phyloP scores from a whole-genome alignment of 345 rosid species.

The Stellera chamaejasme region DNA sequence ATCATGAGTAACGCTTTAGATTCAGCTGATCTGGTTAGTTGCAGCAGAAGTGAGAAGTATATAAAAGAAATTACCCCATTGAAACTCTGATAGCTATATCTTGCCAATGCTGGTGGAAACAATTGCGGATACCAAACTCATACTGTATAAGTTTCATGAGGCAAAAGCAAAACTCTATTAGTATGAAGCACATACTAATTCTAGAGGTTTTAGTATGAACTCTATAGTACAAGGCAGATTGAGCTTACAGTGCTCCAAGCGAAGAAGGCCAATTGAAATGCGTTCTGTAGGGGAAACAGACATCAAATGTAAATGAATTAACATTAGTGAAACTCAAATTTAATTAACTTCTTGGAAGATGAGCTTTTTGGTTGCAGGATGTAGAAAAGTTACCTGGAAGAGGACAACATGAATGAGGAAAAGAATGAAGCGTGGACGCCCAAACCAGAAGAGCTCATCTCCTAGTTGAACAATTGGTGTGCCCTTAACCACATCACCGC shows the following conservation, averaged over 20 bases:
- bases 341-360: background rate
- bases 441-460: slow-evolving; percentile 94
- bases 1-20: background rate
- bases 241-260: slow-evolving; percentile 60
- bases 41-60: background rate
- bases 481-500: slow-evolving; percentile 87
- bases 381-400: slow-evolving; percentile 51
- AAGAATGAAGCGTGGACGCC: slow-evolving; percentile 76
- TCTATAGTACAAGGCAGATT: background rate
- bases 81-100: slow-evolving; percentile 58
- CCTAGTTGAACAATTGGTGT: slow-evolving; percentile 87
- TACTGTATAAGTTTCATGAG: slow-evolving; percentile 39
- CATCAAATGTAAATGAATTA: slow-evolving; percentile 3
- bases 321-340: background rate
- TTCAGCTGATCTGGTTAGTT: background rate
- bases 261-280: slow-evolving; percentile 86
- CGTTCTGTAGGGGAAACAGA: slow-evolving; percentile 43
- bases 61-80: slow-evolving; percentile 55
- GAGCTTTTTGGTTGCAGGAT: background rate
- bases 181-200: background rate
- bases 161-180: background rate
- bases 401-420: slow-evolving; percentile 82
- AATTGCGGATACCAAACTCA: slow-evolving; percentile 33
- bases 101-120: slow-evolving; percentile 44
- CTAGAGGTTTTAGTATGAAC: too few species aligned